These are phyloP conservation scores for Cajanus cajan DNA, from an alignment of 306 rosid genomes.

Conservation along the genomic window DNA sequence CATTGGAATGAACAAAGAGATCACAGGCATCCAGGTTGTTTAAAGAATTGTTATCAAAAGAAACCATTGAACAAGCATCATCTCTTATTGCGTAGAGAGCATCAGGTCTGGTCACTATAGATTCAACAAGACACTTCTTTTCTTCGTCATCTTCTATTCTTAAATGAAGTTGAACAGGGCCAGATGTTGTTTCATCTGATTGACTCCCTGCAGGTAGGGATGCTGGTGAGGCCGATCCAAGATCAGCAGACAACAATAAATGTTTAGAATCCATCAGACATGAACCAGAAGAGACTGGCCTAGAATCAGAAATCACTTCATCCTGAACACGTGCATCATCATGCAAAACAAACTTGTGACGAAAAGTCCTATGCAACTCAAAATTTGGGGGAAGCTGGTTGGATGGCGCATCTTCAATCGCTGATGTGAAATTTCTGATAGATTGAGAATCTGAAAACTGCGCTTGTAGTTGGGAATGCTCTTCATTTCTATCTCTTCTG, in stretches of 20 bases:
- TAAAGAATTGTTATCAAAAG: conserved; percentile 39
- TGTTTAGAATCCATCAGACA: conserved; percentile 40
- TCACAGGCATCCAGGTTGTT: conserved; percentile 41
- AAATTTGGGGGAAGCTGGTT: conserved; percentile 34
- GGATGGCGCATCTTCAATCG: conserved; percentile 39
- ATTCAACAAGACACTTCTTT: conserved; percentile 38
- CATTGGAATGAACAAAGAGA: conserved; percentile 40
- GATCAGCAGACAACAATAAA: conserved; percentile 33
- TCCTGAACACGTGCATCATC: conserved; percentile 36
- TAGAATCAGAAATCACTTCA: conserved; percentile 39
- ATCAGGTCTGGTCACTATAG: conserved; percentile 17
- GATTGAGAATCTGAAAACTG: conserved; percentile 37
- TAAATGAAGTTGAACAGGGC: conserved; percentile 26
- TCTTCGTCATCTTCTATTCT: conserved; percentile 38
- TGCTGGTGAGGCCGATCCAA: conserved; percentile 31
- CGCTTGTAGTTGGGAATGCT: conserved; percentile 15
- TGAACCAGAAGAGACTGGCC: conserved; percentile 41
- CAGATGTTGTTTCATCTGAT: conserved; percentile 38
- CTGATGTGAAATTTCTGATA: conserved; percentile 32
- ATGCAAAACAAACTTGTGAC: conserved; percentile 29
- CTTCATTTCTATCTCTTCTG: conserved; percentile 28
- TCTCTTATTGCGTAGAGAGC: conserved; percentile 34
- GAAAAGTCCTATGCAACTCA: conserved; percentile 33
- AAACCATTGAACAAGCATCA: conserved; percentile 34
- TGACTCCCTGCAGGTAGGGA: conserved; percentile 31